A percentile compares a stretch with the other conserved stretches of the same genome.
These are phyloP conservation scores for Akanthomyces lecanii DNA, from an alignment of 2,329 filamentous ascomycete genomes.

Conservation along the genomic window DNA sequence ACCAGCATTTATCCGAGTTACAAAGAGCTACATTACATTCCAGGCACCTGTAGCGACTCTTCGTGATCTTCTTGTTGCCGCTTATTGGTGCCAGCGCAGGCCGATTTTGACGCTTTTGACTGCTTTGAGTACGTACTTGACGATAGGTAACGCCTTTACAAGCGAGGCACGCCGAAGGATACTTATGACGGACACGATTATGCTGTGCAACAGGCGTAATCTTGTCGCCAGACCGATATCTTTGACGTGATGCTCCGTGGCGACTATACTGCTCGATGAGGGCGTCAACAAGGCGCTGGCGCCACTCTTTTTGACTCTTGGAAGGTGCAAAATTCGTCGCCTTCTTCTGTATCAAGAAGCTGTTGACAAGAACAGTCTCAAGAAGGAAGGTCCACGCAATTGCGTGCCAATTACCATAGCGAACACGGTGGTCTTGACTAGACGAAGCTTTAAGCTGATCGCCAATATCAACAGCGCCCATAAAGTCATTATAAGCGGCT, in stretches of 20 bases:
- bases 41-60: background rate
- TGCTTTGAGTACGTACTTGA: no score
- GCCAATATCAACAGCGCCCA: no score
- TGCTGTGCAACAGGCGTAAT: constrained; percentile 15
- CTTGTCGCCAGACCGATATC: background rate
- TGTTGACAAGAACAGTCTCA: constrained; percentile 14
- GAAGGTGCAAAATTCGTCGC: background rate
- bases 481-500: no score
- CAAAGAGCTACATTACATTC: no score
- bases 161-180: background rate
- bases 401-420: no score
- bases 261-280: constrained; percentile 10
- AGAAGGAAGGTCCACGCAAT: background rate
- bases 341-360: constrained; percentile 15
- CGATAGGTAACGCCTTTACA: background rate
- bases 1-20: background rate
- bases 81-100: background rate
- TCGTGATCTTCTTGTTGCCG: background rate
- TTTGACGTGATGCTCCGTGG: no score
- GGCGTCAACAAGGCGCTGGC: background rate
- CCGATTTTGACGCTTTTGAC: background rate
- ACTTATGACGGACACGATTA: constrained; percentile 15
- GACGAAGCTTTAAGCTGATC: no score
- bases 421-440: no score
- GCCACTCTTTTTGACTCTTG: constrained; percentile 3